Evolutionary conservation across 192 early-diverging fungal species (phyloP), one percentile per base, ranked within the genome.

Genomic region (Entomortierella chlamydospora): DNA sequence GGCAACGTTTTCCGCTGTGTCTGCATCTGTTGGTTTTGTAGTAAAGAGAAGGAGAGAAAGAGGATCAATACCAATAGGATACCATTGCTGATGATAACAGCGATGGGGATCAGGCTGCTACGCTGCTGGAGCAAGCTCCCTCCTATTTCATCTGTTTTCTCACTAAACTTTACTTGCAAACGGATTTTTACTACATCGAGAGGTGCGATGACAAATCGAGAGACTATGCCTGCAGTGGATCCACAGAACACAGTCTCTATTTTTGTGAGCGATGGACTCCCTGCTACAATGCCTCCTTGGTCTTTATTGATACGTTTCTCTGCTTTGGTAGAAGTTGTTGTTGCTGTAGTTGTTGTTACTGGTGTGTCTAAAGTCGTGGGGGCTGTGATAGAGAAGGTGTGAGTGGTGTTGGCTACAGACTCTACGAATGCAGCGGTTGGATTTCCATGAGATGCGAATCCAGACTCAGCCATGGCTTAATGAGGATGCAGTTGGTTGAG

Each of bases 141-240:
- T 7, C 34, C 4, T 37, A 10, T 37, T 37, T 7, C 34, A 7
- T 37, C 34, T 7, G 10, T 4, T 37, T 37, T 7, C 5, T 37
- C 34, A 15, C 18, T n/a, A n/a, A n/a, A n/a, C n/a, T n/a, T 23
- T 64, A 91, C 73, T 64, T 91, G 93, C 29, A 93, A 86, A 28
- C 94, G 88, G 56, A 97, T 96, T 82, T 99, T 99, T 65, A 97
- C 89, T 8, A 99, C 96, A 61, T 99, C 97, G 4, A 99, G 83
- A 10, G 97, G 97, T 15, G 97, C 90, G 34, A 97, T 92, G 1
- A 95, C 85, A 50, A 95, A 90, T 18, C 97, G 89, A 37, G 87
- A 88, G 23, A 88, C 68, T 10, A 90, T 84, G 12, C 76, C 76
- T 20, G 76, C 76, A 30, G 76, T 79, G 2, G 76, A 64, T 51